These are phyloP conservation scores for Cladosporium sp. DNA, from an alignment of 2,329 filamentous ascomycete species.

Conservation along the genomic window DNA sequence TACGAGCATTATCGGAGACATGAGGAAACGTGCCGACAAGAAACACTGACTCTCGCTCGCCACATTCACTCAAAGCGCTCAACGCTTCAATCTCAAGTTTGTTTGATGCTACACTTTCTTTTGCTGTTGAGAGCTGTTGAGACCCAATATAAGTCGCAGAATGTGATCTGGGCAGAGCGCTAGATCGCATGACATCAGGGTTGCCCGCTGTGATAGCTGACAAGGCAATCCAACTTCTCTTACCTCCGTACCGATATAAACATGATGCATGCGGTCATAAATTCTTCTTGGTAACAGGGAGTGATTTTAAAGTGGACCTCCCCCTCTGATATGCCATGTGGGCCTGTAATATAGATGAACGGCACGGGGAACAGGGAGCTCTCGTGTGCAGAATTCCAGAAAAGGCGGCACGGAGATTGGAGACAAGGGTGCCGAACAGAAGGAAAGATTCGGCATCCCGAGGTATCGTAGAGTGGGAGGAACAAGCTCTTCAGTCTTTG, in stretches of 20 bases:
- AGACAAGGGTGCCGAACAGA: not conserved
- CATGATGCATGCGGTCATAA: not conserved
- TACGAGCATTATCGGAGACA: not conserved
- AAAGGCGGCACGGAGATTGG: not conserved
- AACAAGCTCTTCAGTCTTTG: not conserved
- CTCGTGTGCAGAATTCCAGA: not conserved
- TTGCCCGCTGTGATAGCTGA: not conserved
- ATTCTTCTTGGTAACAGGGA: not conserved
- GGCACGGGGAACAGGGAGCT: not conserved
- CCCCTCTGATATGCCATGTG: not conserved
- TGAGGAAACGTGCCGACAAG: too few relatives aligned
- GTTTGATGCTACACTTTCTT: not conserved
- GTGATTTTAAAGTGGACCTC: not conserved
- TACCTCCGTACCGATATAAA: not conserved
- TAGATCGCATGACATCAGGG: not conserved
- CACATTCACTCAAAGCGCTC: not conserved
- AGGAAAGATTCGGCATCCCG: not conserved
- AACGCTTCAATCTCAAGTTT: not conserved
- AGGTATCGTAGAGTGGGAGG: not conserved
- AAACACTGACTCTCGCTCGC: not conserved
- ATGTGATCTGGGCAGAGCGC: not conserved
- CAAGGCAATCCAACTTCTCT: not conserved
- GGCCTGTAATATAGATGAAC: not conserved
- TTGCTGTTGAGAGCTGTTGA: not conserved
- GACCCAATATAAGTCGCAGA: not conserved